These are phyloP conservation scores for Plenodomus biglobosus DNA, from an alignment of 2,329 filamentous ascomycete genomes.

Conservation along the genomic window DNA sequence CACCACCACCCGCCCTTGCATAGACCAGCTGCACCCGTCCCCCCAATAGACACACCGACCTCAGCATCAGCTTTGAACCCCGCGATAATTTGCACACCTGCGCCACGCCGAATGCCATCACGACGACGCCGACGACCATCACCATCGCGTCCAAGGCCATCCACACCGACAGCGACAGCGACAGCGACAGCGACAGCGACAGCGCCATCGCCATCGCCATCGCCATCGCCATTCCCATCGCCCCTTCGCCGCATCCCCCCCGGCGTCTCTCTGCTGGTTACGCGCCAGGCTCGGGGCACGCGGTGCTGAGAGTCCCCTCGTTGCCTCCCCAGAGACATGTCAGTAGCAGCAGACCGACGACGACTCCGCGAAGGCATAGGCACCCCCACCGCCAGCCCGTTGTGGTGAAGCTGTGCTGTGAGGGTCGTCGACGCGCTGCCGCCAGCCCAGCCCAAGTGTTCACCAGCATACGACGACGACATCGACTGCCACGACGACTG, in stretches of 20 bases:
- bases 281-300: slow-evolving; percentile 24
- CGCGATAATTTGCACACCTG: no score
- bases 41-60: slow-evolving; percentile 1
- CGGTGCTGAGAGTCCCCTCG: slow-evolving; percentile 14
- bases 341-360: slow-evolving; percentile 41
- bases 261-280: slow-evolving; percentile 38
- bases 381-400: slow-evolving; percentile 45
- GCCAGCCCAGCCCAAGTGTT: slow-evolving; percentile 1
- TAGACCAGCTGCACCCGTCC: slow-evolving; percentile 2
- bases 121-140: no score
- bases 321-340: slow-evolving; percentile 39
- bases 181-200: no score
- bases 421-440: slow-evolving; percentile 9
- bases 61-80: not conserved
- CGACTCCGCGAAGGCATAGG: slow-evolving; percentile 49
- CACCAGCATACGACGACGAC: no score
- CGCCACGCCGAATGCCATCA: no score
- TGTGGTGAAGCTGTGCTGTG: slow-evolving; percentile 41
- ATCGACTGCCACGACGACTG: no score
- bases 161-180: no score
- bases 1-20: slow-evolving; percentile 7
- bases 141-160: no score
- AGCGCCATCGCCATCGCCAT: no score
- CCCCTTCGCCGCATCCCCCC: slow-evolving; percentile 9
- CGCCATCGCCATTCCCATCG: no score